Percentiles rank a stretch among this genome's conserved stretches.
Conservation (phyloP, 2,329 filamentous ascomycete species). For the Gyromitra esculenta region DNA sequence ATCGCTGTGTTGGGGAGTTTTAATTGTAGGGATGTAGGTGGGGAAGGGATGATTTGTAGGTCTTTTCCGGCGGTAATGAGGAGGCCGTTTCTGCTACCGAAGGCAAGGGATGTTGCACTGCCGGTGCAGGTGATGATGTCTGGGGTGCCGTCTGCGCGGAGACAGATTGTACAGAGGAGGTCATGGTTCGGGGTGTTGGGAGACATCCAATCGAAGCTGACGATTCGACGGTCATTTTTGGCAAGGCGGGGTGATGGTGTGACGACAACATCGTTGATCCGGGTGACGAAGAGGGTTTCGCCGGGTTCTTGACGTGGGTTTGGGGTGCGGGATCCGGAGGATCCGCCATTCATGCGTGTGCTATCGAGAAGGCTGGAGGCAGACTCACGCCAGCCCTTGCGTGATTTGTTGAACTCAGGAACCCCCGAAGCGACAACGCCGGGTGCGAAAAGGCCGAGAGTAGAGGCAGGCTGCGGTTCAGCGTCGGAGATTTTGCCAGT, state of each 20-base stretch:
- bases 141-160: slow-evolving; percentile 48
- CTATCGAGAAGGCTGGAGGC: slow-evolving; percentile 52
- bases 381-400: slow-evolving; percentile 52
- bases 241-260: slow-evolving; percentile 14
- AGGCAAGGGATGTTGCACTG: slow-evolving; percentile 45
- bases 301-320: slow-evolving; percentile 43
- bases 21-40: not conserved
- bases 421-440: slow-evolving; percentile 24
- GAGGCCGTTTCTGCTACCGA: slow-evolving; percentile 53
- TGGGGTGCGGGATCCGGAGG: slow-evolving; percentile 45
- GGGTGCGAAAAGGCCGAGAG: slow-evolving; percentile 32
- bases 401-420: slow-evolving; percentile 42
- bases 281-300: slow-evolving; percentile 55
- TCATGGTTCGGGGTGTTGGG: slow-evolving; percentile 29
- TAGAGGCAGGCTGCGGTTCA: slow-evolving; percentile 34
- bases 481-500: slow-evolving; percentile 52
- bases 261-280: slow-evolving; percentile 52
- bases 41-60: slow-evolving; percentile 45
- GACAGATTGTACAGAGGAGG: slow-evolving; percentile 33
- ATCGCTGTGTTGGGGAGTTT: not conserved
- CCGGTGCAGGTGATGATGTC: slow-evolving; percentile 47
- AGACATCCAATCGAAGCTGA: slow-evolving; percentile 57
- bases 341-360: slow-evolving; percentile 42
- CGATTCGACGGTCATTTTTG: slow-evolving; percentile 53
- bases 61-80: slow-evolving; percentile 53